Evolutionary conservation across 1,284 basidiomycete species (phyloP), one percentile per base, ranked within the genome.

Genomic region (Rhodotorula mucilaginosa): DNA sequence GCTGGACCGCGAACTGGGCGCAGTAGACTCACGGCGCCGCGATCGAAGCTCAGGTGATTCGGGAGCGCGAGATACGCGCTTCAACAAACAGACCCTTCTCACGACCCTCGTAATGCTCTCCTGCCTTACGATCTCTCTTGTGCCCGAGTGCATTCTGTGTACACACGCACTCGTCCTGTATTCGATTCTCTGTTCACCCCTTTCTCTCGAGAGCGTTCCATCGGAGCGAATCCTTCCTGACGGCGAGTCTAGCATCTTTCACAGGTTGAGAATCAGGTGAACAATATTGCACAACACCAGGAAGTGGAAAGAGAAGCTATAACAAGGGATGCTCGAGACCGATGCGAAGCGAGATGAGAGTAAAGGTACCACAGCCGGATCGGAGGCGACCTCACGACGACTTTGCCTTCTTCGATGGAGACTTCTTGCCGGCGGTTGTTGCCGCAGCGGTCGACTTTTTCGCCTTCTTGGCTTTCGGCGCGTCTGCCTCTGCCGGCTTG

Each of bases 381-480:
- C 39, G 39, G 10, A 10, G 10, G 39, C 39, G 39, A 44, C 39
- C 62, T 16, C 26, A 56, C 13, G 52, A 29, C 13, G 54, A 56
- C 62, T 64, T 64, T 34, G 78, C 80, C 79, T 82, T 82, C 77
- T 83, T 84, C 39, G 61, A 44, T 44, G 39, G 39, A 44, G 39
- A 26, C 54, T 56, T 56, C 26, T 56, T 56, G 54, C 54, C 26
- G 26, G 26, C 54, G 15, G 54, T 6, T 29, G 54, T 18, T 26
- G 54, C 6, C 12, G 54, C 26, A 16, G 26, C n/a, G 7, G 12
- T 59, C 51, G 64, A 83, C 78, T 84, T 82, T 78, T 85, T 85
- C 59, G 82, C 82, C 65, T 83, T 93, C 56, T 62, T 65, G 26
- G 88, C 90, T 0, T 88, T 88, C 78, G 90, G 58, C 16, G 51